A percentile compares a stretch with the other conserved stretches of the same genome.
These are phyloP conservation scores for Plasmodiophora brassicae DNA, from an alignment of 208 protist genomes.

Conservation along the genomic window DNA sequence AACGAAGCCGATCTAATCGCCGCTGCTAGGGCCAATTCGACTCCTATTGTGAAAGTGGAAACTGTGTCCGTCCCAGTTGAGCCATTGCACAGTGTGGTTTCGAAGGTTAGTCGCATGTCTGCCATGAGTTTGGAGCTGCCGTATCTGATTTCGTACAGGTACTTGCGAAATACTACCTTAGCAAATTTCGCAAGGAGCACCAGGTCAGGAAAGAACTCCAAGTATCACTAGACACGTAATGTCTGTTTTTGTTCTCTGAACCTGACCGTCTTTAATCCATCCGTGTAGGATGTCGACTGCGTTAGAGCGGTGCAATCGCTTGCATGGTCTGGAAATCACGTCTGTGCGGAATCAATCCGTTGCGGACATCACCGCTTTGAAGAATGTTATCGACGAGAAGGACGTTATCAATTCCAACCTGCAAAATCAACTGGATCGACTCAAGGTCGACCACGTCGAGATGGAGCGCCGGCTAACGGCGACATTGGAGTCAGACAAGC, in stretches of 20 bases:
- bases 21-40: background rate
- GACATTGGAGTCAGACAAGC: background rate
- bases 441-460: background rate
- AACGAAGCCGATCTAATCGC: background rate
- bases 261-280: background rate
- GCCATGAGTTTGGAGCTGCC: no score
- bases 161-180: background rate
- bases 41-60: background rate
- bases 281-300: background rate
- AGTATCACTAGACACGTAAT: background rate
- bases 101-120: no score
- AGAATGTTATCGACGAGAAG: background rate
- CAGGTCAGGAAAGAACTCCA: background rate
- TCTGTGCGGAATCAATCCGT: background rate
- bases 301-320: background rate
- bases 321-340: background rate
- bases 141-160: background rate
- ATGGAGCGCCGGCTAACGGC: conserved; percentile 3
- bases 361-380: background rate
- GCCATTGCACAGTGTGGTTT: background rate
- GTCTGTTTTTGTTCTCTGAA: background rate
- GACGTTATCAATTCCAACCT: background rate
- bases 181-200: background rate
- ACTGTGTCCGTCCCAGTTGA: background rate
- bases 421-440: background rate